Evolutionary conservation across 805 yeast species (phyloP).

Genomic region (Teunomyces funiuensis): DNA sequence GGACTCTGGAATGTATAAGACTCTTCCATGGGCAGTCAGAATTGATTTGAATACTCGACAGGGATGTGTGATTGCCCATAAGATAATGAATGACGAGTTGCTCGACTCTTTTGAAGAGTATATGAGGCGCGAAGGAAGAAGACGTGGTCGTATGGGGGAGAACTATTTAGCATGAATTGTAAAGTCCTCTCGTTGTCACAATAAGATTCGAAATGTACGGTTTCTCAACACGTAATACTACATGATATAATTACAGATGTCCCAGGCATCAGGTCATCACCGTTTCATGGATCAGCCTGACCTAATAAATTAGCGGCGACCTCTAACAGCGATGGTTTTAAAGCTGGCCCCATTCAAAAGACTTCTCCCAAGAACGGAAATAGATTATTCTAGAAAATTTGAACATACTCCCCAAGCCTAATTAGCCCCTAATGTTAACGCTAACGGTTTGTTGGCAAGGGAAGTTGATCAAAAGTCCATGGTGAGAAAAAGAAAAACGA

Average conservation of each 20-base stretch:
- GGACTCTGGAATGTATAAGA: constrained; percentile 50
- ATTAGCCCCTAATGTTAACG: constrained; percentile 28
- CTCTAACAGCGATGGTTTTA: constrained; percentile 99
- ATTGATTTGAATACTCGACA: constrained; percentile 24
- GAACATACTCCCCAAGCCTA: constrained; percentile 15
- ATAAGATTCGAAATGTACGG: too few relatives aligned
- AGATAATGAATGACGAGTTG: constrained; percentile 32
- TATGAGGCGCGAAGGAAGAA: constrained; percentile 30
- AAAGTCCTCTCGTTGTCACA: too few relatives aligned
- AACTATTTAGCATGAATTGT: constrained; percentile 28
- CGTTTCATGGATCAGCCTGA: constrained; percentile 20
- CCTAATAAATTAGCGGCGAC: constrained; percentile 64
- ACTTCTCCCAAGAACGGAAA: constrained; percentile 13
- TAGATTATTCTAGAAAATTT: constrained; percentile 24
- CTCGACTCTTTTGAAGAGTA: constrained; percentile 29
- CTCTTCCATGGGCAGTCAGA: constrained; percentile 45
- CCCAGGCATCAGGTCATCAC: constrained; percentile 23
- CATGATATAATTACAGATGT: constrained; percentile 7
- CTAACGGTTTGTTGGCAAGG: constrained; percentile 15
- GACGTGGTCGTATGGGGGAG: constrained; percentile 46
- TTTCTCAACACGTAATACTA: not conserved
- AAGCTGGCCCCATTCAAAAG: constrained; percentile 51
- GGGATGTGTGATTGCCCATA: constrained; percentile 27
- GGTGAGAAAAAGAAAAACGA: not conserved
- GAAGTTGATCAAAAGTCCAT: constrained; percentile 6